Conservation (phyloP, 129 eudicot species). For the Flaveria sonorensis region DNA sequence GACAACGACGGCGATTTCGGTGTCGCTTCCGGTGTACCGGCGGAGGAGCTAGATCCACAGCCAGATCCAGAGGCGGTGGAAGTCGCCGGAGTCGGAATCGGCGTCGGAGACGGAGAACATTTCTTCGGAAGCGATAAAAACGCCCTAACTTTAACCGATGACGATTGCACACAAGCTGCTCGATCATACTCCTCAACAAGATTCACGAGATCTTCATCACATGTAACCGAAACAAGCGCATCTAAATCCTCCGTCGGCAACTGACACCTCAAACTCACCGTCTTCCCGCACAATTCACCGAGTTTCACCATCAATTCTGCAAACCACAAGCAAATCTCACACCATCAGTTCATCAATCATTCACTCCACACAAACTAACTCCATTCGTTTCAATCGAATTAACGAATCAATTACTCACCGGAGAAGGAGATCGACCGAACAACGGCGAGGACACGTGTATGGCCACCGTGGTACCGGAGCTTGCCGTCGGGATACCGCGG, state of each 20-base stretch:
- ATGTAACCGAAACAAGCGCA: conserved; percentile 69
- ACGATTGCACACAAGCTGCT: conserved; percentile 35
- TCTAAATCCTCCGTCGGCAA: conserved; percentile 84
- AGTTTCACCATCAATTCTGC: conserved; percentile 75
- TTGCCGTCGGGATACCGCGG: conserved; percentile 95
- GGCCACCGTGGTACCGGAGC: conserved; percentile 94
- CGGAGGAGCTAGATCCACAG: conserved; percentile 30
- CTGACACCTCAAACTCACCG: conserved; percentile 73
- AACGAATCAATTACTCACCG: conserved; percentile 42
- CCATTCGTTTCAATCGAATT: background rate
- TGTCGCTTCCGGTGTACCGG: conserved; percentile 36
- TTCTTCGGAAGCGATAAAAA: conserved; percentile 62
- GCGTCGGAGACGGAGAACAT: conserved; percentile 34
- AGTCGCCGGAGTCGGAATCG: conserved; percentile 14
- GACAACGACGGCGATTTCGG: conserved; percentile 39
- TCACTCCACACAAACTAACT: background rate
- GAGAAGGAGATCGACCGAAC: conserved; percentile 62
- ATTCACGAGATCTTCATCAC: conserved; percentile 68
- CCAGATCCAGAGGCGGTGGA: conserved; percentile 40
- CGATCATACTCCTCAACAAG: conserved; percentile 85
- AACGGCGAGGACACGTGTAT: conserved; percentile 90
- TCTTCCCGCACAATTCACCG: conserved; percentile 68
- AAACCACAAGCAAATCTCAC: background rate
- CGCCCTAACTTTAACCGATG: conserved; percentile 65
- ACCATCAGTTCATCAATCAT: too few relatives aligned